Evolutionary conservation across 2,329 filamentous ascomycete species (phyloP), one percentile per base, ranked within the genome.

Genomic region (Amphichorda felina): DNA sequence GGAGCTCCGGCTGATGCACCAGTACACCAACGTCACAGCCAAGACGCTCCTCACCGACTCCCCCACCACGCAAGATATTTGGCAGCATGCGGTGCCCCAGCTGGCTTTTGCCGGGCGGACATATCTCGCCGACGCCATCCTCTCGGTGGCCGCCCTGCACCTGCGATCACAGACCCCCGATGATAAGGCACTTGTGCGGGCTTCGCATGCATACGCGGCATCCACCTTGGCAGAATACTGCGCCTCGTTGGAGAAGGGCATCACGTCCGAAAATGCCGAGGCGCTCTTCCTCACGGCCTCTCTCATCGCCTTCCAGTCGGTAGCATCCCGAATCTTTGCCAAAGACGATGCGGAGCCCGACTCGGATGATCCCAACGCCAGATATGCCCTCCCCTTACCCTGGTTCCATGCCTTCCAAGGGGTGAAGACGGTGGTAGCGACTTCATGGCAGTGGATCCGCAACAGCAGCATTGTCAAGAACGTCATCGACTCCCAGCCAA

Each of bases 351-450:
- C 54, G 13, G 57, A 63, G 26, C 41, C 53, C 8, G 26, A 31
- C 14, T 17, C 29, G 29, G 29, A 31, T 11, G 29, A 31, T 17
- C 29, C 29, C 11, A 13, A 6, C 11, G 26, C 11, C 26, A 15
- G 26, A 6, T 80, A 80, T 47, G 60, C 62, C 14, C 54, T 78
- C n/a, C 75, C 75, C 0, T 54, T 79, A 30, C 65, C 71, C 3
- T 79, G 73, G 74, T 79, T 80, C 41, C 75, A 79, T 47, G 70
- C 75, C 4, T 79, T 78, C 46, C 75, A 79, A 45, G 75, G 75
- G 9, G 72, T 80, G 43, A 80, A 79, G 50, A 70, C 75, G 2
- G 64, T 80, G 24, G 75, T 79, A 1, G 70, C 75, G 15, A 67
- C 68, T 3, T 76, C 73, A 11, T 80, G 75, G 75, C 70, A 68